Evolutionary conservation across 2,329 filamentous ascomycete species (phyloP).

Genomic region (Didymella glomerata): DNA sequence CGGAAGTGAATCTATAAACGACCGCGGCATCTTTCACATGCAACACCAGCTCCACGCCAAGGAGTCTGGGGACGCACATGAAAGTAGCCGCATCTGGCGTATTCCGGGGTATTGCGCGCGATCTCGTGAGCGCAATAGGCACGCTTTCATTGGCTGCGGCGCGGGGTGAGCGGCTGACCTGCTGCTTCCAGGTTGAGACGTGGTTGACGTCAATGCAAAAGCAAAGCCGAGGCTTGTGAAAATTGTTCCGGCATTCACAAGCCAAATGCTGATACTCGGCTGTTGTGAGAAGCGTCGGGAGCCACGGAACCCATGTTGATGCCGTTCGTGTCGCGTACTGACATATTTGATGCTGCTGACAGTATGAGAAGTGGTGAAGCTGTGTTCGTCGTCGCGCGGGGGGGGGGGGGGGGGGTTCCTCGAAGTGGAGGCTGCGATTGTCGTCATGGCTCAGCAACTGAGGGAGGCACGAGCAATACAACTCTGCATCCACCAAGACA

Average conservation of each 20-base stretch:
- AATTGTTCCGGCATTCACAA: constrained; percentile 20
- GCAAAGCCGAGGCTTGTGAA: constrained; percentile 46
- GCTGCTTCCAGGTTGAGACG: constrained; percentile 34
- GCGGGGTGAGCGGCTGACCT: constrained; percentile 29
- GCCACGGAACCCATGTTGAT: background rate
- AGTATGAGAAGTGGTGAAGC: background rate
- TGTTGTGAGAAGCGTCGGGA: constrained; percentile 11
- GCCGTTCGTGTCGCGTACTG: background rate
- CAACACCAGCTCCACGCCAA: constrained; percentile 39
- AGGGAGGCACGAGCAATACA: background rate
- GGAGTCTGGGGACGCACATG: constrained; percentile 38
- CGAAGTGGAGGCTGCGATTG: background rate
- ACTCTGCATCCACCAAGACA: background rate
- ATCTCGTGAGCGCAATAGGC: constrained; percentile 43
- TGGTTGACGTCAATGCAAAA: constrained; percentile 40
- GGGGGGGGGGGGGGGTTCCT: too few relatives aligned
- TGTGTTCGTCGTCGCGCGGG: background rate
- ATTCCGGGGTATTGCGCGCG: constrained; percentile 34
- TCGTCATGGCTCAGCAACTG: constrained; percentile 10
- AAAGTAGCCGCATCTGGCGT: constrained; percentile 38
- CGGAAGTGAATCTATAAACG: constrained; percentile 35
- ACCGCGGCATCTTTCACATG: constrained; percentile 49
- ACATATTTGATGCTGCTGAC: background rate
- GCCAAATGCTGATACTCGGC: constrained; percentile 22
- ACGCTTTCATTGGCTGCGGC: constrained; percentile 39